A percentile compares a stretch with the other conserved stretches of the same genome.
phyloP scores from a whole-genome alignment of 345 rosid species.

The Theobroma cacao region DNA sequence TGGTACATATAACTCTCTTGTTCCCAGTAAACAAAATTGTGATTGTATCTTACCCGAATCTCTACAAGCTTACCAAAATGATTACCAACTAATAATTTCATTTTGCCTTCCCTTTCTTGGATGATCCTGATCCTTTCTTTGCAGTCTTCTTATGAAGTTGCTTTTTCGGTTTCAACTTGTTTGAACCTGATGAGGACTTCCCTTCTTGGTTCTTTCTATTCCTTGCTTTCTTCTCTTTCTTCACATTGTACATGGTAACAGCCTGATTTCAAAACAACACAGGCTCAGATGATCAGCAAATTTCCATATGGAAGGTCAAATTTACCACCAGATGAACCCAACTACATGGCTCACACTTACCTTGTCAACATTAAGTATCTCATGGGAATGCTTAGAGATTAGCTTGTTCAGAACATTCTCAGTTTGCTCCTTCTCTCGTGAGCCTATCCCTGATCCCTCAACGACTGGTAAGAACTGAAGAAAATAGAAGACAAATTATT shows the following conservation, averaged over 20 bases:
- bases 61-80: background rate
- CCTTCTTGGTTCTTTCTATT: conserved; percentile 30
- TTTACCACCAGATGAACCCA: background rate
- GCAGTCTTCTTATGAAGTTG: conserved; percentile 33
- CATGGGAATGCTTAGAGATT: conserved; percentile 80
- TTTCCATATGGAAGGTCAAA: background rate
- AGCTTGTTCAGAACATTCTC: conserved; percentile 75
- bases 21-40: background rate
- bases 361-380: conserved; percentile 80
- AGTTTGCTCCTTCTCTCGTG: conserved; percentile 74
- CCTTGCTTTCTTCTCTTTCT: conserved; percentile 59
- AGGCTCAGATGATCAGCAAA: background rate
- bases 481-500: background rate
- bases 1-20: background rate
- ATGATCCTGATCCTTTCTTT: conserved; percentile 29
- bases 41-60: background rate
- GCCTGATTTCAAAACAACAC: conserved; percentile 47
- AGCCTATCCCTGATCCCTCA: conserved; percentile 52
- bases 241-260: conserved; percentile 70
- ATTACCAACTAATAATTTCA: background rate
- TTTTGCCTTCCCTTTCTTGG: conserved; percentile 29
- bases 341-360: conserved; percentile 29
- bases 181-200: conserved; percentile 31
- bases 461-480: conserved; percentile 82
- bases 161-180: conserved; percentile 52